Conservation (phyloP, 2,329 filamentous ascomycete genomes). For the Fusarium verticillioides region DNA sequence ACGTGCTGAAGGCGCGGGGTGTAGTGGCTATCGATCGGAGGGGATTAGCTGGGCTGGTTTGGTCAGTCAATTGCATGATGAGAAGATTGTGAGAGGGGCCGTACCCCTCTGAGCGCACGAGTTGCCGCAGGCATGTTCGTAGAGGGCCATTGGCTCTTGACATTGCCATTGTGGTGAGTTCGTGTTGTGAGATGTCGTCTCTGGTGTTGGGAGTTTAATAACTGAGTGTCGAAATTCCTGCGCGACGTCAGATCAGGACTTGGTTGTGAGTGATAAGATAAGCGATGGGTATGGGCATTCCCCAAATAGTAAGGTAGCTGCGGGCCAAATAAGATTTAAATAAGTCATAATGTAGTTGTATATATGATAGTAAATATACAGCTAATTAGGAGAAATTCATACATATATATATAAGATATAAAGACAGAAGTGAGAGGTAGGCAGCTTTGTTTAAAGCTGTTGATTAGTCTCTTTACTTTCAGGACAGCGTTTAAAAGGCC, state of each 20-base stretch:
- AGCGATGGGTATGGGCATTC: background rate
- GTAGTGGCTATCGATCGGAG: conserved; percentile 18
- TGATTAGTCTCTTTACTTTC: background rate
- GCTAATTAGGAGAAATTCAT: background rate
- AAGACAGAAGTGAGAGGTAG: background rate
- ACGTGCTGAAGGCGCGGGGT: conserved; percentile 47
- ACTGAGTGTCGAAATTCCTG: conserved; percentile 35
- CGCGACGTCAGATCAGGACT: conserved; percentile 40
- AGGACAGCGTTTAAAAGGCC: background rate
- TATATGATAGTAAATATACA: too few species aligned
- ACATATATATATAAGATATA: background rate
- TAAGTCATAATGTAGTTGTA: too few species aligned
- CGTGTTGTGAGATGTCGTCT: background rate
- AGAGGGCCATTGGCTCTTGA: conserved; percentile 41
- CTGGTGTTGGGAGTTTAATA: background rate
- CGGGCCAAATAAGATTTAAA: background rate
- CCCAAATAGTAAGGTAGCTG: background rate
- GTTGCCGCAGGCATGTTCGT: conserved; percentile 37
- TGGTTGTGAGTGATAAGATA: conserved; percentile 43
- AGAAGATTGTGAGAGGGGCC: background rate
- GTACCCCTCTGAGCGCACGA: conserved; percentile 42
- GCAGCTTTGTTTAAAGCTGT: background rate
- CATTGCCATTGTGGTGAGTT: conserved; percentile 33
- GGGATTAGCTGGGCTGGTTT: conserved; percentile 17
- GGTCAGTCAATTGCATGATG: conserved; percentile 28